Percentiles rank a stretch among this genome's conserved stretches.
Conservation (phyloP, 768 basidiomycete genomes). For the Paxillus involutus region DNA sequence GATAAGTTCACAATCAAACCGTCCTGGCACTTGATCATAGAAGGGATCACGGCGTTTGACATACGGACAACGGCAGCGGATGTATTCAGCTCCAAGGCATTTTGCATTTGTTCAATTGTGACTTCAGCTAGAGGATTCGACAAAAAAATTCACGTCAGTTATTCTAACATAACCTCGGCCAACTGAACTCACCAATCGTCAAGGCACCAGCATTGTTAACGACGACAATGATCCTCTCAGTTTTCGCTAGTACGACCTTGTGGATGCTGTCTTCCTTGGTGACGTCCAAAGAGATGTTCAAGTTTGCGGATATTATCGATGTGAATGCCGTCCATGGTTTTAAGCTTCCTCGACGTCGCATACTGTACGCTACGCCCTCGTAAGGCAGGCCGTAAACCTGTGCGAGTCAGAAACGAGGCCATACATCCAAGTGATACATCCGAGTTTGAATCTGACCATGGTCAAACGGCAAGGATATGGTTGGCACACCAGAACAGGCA, state of each 20-base stretch:
- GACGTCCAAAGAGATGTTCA: slow-evolving; percentile 66
- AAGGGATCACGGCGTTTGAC: slow-evolving; percentile 59
- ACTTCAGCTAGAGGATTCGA: slow-evolving; percentile 53
- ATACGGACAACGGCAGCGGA: slow-evolving; percentile 62
- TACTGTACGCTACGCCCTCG: slow-evolving; percentile 74
- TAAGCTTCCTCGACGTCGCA: slow-evolving; percentile 65
- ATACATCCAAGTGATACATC: too few relatives aligned
- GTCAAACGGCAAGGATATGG: too few relatives aligned
- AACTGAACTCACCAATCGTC: slow-evolving; percentile 39
- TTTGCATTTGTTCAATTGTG: slow-evolving; percentile 49
- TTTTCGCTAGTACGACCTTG: slow-evolving; percentile 45
- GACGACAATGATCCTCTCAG: slow-evolving; percentile 70
- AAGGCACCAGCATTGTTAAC: too few relatives aligned
- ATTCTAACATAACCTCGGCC: background rate
- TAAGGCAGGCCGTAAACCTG: slow-evolving; percentile 66
- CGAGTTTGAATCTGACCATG: too few relatives aligned
- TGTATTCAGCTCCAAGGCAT: slow-evolving; percentile 67
- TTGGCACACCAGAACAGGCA: too few relatives aligned
- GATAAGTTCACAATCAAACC: slow-evolving; percentile 75
- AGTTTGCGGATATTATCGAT: slow-evolving; percentile 43
- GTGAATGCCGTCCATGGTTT: slow-evolving; percentile 58
- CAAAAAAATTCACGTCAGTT: slow-evolving; percentile 12
- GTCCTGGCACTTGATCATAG: slow-evolving; percentile 45
- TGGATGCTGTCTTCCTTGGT: slow-evolving; percentile 57
- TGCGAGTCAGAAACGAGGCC: too few relatives aligned